Evolutionary conservation across 176 grass and related monocot species (phyloP), one percentile per base, ranked within the genome.

Genomic region (Pontederia crassipes): DNA sequence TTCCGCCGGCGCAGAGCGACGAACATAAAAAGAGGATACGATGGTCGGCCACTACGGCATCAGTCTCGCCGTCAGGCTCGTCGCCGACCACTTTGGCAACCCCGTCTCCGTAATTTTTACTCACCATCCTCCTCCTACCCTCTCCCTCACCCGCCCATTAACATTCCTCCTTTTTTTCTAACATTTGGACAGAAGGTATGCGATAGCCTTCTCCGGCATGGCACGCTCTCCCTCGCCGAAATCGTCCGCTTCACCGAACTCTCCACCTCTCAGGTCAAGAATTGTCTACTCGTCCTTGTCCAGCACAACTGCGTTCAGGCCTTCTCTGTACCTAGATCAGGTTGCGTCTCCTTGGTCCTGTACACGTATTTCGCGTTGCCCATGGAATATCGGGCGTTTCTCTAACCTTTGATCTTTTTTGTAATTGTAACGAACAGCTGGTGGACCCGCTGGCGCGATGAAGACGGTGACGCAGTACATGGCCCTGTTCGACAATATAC

Each of bases 291-390:
- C 54, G 64, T 92, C 69, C 87, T 97, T 59, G 81, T 97, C 76
- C 87, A 92, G 65, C 87, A 97, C 74, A 97, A 83, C 64, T 97
- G 84, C 75, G 76, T 92, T 3, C 87, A 92, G 81, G 83, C 81
- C 59, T 97, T 81, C 73, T 76, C 70, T 18, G 66, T n/a, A 54
- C 64, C 71, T 12, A 79, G 74, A 85, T 13, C 49, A 46, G 59
- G 70, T 73, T 75, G 73, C 58, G 29, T 76, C 63, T 46, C n/a
- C 12, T 2, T 28, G 24, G 24, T 8, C 59, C 52, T 28, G 62
- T 28, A 49, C 49, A 49, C 57, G 62, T 64, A 1, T 11, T 53
- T 49, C 3, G 58, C 47, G 13, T n/a, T 17, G 65, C 12, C 72
- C 17, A 73, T 67, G 9, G 11, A n/a, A 48, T 13, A 11, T 61